A percentile compares a stretch with the other conserved stretches of the same genome.
phyloP scores from a whole-genome alignment of 441 rosid genomes.

The Daphne laureola region DNA sequence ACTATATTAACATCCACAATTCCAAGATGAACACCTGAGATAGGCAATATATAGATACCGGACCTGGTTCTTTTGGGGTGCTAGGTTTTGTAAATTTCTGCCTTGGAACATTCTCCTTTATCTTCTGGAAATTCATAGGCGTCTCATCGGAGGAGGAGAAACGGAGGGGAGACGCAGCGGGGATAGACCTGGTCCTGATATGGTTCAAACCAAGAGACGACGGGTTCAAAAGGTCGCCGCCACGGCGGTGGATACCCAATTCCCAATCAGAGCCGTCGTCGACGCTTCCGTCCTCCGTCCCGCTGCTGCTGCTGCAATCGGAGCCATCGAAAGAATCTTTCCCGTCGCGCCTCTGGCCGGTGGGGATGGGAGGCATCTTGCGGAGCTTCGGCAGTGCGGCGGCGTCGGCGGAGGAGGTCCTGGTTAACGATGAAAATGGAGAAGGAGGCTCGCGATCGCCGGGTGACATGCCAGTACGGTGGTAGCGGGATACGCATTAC shows the following conservation, averaged over 20 bases:
- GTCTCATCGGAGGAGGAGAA: constrained; percentile 30
- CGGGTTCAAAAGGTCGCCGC: constrained; percentile 15
- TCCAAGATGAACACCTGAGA: too few relatives aligned
- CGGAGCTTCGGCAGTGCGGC: constrained; percentile 38
- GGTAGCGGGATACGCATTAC: constrained; percentile 3
- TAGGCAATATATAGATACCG: too few relatives aligned
- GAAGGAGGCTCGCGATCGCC: constrained; percentile 18
- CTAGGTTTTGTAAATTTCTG: too few relatives aligned
- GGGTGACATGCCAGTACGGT: constrained; percentile 28
- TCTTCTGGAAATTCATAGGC: constrained; percentile 17
- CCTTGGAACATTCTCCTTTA: constrained; percentile 9
- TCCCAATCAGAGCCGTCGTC: constrained; percentile 9
- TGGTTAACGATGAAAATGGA: constrained; percentile 11
- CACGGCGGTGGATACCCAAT: not conserved
- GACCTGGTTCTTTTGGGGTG: too few relatives aligned
- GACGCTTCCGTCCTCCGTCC: constrained; percentile 6
- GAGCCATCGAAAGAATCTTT: too few relatives aligned
- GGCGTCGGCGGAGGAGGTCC: too few relatives aligned
- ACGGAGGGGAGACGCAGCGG: constrained; percentile 49
- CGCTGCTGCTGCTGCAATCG: not conserved
- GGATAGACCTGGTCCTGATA: constrained; percentile 63
- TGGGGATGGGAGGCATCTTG: constrained; percentile 59
- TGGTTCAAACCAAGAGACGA: constrained; percentile 72
- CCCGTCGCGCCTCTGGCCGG: constrained; percentile 19
- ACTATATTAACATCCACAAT: too few relatives aligned